Conservation (phyloP, 768 basidiomycete species). For the Lentinula boryana region DNA sequence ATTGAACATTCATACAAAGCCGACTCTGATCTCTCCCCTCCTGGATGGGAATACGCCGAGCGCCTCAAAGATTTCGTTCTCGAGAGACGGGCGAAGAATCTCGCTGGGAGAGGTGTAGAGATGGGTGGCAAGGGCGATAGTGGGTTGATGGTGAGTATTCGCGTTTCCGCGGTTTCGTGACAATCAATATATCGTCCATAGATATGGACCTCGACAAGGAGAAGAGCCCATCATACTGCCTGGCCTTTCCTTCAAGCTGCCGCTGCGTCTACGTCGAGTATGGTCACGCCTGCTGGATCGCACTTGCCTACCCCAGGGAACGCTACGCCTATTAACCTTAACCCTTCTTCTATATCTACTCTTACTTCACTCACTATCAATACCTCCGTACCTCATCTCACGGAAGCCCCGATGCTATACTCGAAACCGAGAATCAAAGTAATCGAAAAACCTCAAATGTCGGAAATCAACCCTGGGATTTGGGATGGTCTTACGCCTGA, state of each 20-base stretch:
- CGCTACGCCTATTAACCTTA: background rate
- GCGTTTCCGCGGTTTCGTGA: no score
- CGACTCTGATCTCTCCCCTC: slow-evolving; percentile 92
- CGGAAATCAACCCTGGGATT: slow-evolving; percentile 95
- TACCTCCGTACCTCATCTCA: slow-evolving; percentile 10
- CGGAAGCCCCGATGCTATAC: no score
- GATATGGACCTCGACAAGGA: slow-evolving; percentile 97
- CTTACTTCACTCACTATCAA: slow-evolving; percentile 24
- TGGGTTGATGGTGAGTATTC: slow-evolving; percentile 54
- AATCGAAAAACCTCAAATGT: slow-evolving; percentile 93
- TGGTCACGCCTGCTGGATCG: background rate
- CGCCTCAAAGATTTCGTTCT: slow-evolving; percentile 86
- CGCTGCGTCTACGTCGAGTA: slow-evolving; percentile 9
- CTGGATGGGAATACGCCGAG: slow-evolving; percentile 94
- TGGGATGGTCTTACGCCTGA: slow-evolving; percentile 95
- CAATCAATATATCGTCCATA: slow-evolving; percentile 19
- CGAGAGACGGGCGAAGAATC: slow-evolving; percentile 69
- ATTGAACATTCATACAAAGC: slow-evolving; percentile 99
- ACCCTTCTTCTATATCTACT: slow-evolving; percentile 8
- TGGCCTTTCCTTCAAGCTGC: slow-evolving; percentile 77
- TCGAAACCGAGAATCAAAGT: slow-evolving; percentile 49
- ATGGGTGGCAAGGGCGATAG: slow-evolving; percentile 56
- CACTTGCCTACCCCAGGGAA: background rate
- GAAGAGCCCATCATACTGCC: slow-evolving; percentile 90
- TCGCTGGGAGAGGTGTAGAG: slow-evolving; percentile 65